These are phyloP conservation scores for Zygoascus biomembranicola DNA, from an alignment of 805 yeast species.

Conservation along the genomic window DNA sequence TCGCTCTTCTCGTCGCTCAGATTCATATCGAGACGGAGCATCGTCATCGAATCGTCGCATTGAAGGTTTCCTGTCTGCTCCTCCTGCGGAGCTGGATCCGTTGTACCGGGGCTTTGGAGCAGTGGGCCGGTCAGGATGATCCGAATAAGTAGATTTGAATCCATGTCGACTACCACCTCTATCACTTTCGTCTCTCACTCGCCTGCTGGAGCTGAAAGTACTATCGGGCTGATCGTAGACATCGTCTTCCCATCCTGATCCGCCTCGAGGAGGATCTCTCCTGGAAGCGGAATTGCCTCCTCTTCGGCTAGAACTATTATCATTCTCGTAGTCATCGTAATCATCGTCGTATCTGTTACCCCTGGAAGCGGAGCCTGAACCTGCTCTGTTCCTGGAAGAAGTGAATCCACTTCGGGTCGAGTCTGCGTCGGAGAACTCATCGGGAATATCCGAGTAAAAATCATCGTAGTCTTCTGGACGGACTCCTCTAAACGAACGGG, in stretches of 20 bases:
- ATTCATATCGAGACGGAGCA: background rate
- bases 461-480: slow-evolving; percentile 48
- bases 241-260: slow-evolving; percentile 70
- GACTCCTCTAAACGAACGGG: slow-evolving; percentile 56
- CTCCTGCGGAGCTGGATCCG: background rate
- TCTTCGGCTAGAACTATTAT: background rate
- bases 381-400: background rate
- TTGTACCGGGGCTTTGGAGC: slow-evolving; percentile 35
- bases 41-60: slow-evolving; percentile 12
- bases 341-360: slow-evolving; percentile 10
- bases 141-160: slow-evolving; percentile 34
- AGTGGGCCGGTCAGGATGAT: slow-evolving; percentile 34
- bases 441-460: slow-evolving; percentile 69
- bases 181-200: slow-evolving; percentile 26
- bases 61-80: slow-evolving; percentile 3
- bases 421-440: slow-evolving; percentile 46
- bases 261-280: background rate
- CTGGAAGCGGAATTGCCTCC: background rate
- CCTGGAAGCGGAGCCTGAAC: background rate
- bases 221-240: slow-evolving; percentile 46
- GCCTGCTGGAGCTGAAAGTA: slow-evolving; percentile 20
- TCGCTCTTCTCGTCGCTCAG: slow-evolving; percentile 5
- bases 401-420: slow-evolving; percentile 4
- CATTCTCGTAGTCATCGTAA: slow-evolving; percentile 9
- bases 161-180: slow-evolving; percentile 14